Conservation (phyloP, 768 basidiomycete genomes). For the Phlebiopsis flavidoalba region DNA sequence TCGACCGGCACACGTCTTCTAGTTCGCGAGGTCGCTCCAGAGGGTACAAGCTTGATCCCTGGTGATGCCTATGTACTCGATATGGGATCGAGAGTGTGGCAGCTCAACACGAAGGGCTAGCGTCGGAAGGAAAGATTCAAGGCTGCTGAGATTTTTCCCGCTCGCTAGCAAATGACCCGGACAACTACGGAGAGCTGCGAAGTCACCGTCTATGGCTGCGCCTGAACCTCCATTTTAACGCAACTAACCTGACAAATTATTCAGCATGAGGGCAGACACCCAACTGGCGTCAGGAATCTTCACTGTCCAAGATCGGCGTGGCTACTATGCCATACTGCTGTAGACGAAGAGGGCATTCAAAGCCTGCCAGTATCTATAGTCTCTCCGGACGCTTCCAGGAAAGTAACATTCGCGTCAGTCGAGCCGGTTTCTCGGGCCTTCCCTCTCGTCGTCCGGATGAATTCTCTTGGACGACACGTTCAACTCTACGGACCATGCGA, state of each 20-base stretch:
- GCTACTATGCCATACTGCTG: slow-evolving; percentile 12
- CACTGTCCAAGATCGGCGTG: slow-evolving; percentile 41
- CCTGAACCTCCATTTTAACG: neutral
- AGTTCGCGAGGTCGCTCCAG: slow-evolving; percentile 44
- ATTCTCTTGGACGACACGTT: slow-evolving; percentile 46
- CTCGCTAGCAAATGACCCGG: slow-evolving; percentile 36
- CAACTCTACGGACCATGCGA: slow-evolving; percentile 30
- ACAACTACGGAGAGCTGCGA: slow-evolving; percentile 31
- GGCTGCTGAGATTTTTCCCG: slow-evolving; percentile 57
- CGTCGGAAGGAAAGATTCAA: slow-evolving; percentile 51
- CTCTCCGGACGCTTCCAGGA: slow-evolving; percentile 44
- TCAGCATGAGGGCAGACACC: slow-evolving; percentile 48
- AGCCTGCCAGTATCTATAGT: slow-evolving; percentile 32
- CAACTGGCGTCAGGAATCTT: slow-evolving; percentile 43
- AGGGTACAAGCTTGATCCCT: slow-evolving; percentile 41
- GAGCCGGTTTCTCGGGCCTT: slow-evolving; percentile 23
- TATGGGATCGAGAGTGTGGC: slow-evolving; percentile 46
- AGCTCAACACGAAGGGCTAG: slow-evolving; percentile 54
- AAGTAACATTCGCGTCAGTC: slow-evolving; percentile 33
- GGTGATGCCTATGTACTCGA: slow-evolving; percentile 60
- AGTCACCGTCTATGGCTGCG: slow-evolving; percentile 46
- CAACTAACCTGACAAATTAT: neutral
- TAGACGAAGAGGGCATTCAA: slow-evolving; percentile 8
- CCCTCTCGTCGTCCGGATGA: slow-evolving; percentile 45
- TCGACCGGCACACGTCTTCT: slow-evolving; percentile 21